Conservation (phyloP, 768 basidiomycete genomes). For the Pholiota conissans region DNA sequence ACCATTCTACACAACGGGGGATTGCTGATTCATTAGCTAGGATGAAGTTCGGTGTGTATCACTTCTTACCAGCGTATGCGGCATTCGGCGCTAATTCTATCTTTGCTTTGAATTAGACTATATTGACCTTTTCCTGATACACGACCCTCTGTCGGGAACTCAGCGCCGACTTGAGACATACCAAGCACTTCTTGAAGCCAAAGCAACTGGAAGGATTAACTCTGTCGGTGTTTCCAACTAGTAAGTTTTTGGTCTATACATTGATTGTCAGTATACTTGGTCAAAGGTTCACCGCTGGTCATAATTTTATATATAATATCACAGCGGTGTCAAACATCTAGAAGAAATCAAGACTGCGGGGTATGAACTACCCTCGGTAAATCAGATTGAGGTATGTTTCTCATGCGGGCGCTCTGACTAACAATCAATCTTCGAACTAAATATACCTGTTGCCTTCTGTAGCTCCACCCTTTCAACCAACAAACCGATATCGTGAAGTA, state of each 20-base stretch:
- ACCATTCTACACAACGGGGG: slow-evolving; percentile 53
- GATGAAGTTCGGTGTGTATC: slow-evolving; percentile 53
- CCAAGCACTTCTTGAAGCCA: slow-evolving; percentile 64
- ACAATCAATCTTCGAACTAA: not conserved
- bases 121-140: slow-evolving; percentile 57
- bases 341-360: slow-evolving; percentile 71
- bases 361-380: slow-evolving; percentile 67
- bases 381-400: slow-evolving; percentile 73
- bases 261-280: not conserved
- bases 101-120: slow-evolving; percentile 26
- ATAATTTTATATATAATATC: not conserved
- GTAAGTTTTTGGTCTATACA: slow-evolving; percentile 38
- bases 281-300: not conserved
- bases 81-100: not conserved
- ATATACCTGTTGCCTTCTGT: not conserved
- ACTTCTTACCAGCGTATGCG: not conserved
- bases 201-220: slow-evolving; percentile 62
- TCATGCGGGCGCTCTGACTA: not conserved
- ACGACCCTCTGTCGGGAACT: slow-evolving; percentile 67
- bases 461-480: slow-evolving; percentile 85
- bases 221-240: slow-evolving; percentile 84
- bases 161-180: slow-evolving; percentile 68
- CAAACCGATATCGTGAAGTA: slow-evolving; percentile 77
- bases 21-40: slow-evolving; percentile 57
- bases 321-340: slow-evolving; percentile 67